These are phyloP conservation scores for Boletus subparvulus DNA, from an alignment of 768 basidiomycete species.

Conservation along the genomic window DNA sequence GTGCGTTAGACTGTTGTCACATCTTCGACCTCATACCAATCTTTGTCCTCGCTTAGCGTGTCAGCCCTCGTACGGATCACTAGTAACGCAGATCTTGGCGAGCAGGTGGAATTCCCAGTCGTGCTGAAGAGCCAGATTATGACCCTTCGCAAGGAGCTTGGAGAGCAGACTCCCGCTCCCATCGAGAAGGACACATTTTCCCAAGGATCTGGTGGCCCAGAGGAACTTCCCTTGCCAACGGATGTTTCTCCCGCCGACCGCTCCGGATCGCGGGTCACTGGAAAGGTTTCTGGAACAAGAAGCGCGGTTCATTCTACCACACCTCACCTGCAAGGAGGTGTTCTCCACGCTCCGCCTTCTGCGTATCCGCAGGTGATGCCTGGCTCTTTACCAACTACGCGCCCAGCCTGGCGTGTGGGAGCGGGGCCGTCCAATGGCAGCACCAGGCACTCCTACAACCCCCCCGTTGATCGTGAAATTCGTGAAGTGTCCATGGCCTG, in stretches of 20 bases:
- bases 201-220: neutral
- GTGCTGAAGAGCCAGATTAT: conserved; percentile 60
- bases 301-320: neutral
- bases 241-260: neutral
- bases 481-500: too few relatives aligned
- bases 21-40: neutral
- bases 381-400: conserved; percentile 18
- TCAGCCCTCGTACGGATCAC: conserved; percentile 70
- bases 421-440: too few relatives aligned
- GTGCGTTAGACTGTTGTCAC: conserved; percentile 43
- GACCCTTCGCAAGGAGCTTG: conserved; percentile 63
- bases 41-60: conserved; percentile 44
- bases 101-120: conserved; percentile 49
- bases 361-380: conserved; percentile 31
- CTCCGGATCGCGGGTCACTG: neutral
- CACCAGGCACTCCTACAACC: too few relatives aligned
- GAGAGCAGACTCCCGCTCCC: conserved; percentile 34
- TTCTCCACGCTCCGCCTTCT: conserved; percentile 23
- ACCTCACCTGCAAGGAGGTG: neutral
- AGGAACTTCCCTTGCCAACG: neutral
- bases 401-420: neutral
- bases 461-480: too few relatives aligned
- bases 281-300: neutral
- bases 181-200: neutral
- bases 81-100: conserved; percentile 42